Percentiles rank a stretch among this genome's conserved stretches.
These are phyloP conservation scores for Tripterygium wilfordii DNA, from an alignment of 177 flowering plant species.

Conservation along the genomic window DNA sequence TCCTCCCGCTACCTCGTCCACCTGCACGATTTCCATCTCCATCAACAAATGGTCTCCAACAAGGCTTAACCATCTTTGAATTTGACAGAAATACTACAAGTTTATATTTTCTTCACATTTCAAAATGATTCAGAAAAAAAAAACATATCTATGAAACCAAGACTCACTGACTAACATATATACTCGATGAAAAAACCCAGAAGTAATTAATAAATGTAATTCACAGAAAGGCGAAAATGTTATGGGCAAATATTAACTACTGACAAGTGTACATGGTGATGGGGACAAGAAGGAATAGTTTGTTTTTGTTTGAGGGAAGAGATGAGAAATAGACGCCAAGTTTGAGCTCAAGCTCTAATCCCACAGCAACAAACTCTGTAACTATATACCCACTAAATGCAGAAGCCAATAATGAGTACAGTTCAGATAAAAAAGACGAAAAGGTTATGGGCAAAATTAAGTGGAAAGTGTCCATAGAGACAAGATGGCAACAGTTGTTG, in stretches of 20 bases:
- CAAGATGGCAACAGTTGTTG: constrained; percentile 32
- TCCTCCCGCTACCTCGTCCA: constrained; percentile 26
- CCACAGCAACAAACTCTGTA: constrained; percentile 18
- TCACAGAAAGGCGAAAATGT: too few species aligned
- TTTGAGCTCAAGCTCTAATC: constrained; percentile 24
- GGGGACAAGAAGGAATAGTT: too few species aligned
- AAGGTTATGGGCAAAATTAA: constrained; percentile 42
- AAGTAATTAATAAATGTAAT: too few species aligned
- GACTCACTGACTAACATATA: constrained; percentile 17
- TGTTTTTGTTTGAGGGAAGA: too few species aligned
- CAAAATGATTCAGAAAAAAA: too few species aligned
- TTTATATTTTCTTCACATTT: too few species aligned
- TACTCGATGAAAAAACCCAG: constrained; percentile 5
- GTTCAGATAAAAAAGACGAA: constrained; percentile 16
- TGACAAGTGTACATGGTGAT: too few species aligned
- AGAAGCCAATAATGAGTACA: constrained; percentile 27
- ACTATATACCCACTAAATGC: constrained; percentile 18
- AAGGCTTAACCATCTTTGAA: constrained; percentile 42
- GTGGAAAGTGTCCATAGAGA: constrained; percentile 19
- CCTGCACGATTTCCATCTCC: constrained; percentile 18
- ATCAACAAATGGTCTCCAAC: constrained; percentile 39
- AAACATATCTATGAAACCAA: too few species aligned
- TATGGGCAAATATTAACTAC: too few species aligned
- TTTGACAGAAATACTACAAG: too few species aligned
- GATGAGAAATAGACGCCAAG: too few species aligned